Evolutionary conservation across 768 basidiomycete genomes (phyloP).

Genomic region (Termitomyces sp.): DNA sequence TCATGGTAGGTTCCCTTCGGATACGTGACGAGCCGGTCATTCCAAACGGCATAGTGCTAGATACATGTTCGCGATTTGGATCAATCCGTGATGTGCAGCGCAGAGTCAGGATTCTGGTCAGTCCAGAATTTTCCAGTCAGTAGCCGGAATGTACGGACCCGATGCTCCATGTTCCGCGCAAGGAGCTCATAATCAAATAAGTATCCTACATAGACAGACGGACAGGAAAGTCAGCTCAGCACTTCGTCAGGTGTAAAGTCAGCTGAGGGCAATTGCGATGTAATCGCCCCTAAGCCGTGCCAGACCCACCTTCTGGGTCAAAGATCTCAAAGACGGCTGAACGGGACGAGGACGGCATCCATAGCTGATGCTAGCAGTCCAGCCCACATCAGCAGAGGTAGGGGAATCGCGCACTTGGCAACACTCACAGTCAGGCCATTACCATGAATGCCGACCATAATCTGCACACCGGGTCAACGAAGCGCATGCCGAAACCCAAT

Average conservation of each 20-base stretch:
- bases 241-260: not conserved
- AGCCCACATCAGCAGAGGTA: not conserved
- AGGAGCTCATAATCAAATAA: slow-evolving; percentile 39
- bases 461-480: slow-evolving; percentile 25
- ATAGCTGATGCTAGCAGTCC: slow-evolving; percentile 46
- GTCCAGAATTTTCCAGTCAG: not conserved
- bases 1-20: slow-evolving; percentile 26
- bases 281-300: not conserved
- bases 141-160: slow-evolving; percentile 20
- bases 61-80: not conserved
- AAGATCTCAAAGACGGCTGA: slow-evolving; percentile 74
- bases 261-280: slow-evolving; percentile 2
- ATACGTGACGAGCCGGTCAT: slow-evolving; percentile 49
- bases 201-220: slow-evolving; percentile 24
- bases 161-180: slow-evolving; percentile 38
- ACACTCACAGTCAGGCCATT: slow-evolving; percentile 57
- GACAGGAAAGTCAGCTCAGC: not conserved
- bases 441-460: slow-evolving; percentile 63
- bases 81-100: not conserved
- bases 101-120: not conserved
- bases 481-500: not conserved
- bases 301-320: slow-evolving; percentile 41
- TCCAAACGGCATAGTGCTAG: slow-evolving; percentile 64
- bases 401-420: slow-evolving; percentile 1
- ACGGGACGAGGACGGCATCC: slow-evolving; percentile 61